Base-by-base conservation (phyloP, 495 filamentous ascomycete genomes). In the Podospora pseudocomata region DNA sequence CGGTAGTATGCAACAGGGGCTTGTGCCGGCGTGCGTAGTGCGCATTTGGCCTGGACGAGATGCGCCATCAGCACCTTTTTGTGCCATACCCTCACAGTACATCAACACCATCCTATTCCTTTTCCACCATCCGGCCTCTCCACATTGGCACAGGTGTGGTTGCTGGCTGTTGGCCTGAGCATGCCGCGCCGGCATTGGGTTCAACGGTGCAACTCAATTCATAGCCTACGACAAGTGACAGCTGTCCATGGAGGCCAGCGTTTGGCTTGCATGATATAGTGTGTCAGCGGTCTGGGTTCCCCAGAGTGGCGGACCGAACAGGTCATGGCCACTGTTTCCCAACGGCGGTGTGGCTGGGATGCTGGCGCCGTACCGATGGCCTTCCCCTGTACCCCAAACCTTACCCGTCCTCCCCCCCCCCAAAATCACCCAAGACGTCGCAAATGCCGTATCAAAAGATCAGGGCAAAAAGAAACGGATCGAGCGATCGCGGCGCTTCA, bases 1-100 rank as follows among this genome's bases (percentile, higher is more conserved):
- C 65, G 74, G 77, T 73, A 67, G 61, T 68, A 68, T 75, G 77
- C 68, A 69, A 74, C 75, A 76, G 72, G 75, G 78, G 71, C 67
- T 63, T 49, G 60, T 72, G 72, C 74, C 70, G 71, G 74, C 69
- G 66, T 70, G 73, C 68, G 70, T 68, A 73, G 73, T 70, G 69
- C 70, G 69, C 73, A 70, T 71, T 63, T 64, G 53, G 32, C 9
- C 34, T 16, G n/a, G 56, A 72, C 65, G 63, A 64, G 61, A 57
- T 34, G 39, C 55, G 23, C 23, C 55, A 58, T 58, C 55, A 49
- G 39, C 39, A 49, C 39, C 15, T 49, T 49, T 5, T 6, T 49
- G 39, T 49, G 39, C 39, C 6, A 49, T 49, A 23, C 23, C 23
- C 23, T 23, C 23, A 23, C 23, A 23, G 23, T 23, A 49, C 39